Conservation (phyloP, 108 stramenopile genomes). For the Ochromonas danica region DNA sequence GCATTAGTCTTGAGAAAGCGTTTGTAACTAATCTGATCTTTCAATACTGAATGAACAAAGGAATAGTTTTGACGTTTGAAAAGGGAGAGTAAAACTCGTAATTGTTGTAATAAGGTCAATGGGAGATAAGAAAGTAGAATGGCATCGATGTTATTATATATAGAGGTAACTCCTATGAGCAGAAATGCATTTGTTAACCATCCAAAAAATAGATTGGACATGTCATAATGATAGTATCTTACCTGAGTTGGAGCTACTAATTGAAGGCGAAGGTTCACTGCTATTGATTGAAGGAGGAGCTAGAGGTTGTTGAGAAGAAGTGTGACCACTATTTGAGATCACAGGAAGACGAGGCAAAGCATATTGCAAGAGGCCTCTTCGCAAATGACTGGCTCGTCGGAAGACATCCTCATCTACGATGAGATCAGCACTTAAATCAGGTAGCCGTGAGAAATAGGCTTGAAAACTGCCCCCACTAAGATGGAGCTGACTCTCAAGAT, state of each 20-base stretch:
- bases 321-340: no score
- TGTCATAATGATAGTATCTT: no score
- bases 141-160: background rate
- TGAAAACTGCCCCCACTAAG: background rate
- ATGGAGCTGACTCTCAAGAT: no score
- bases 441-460: background rate
- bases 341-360: background rate
- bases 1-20: background rate
- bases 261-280: background rate
- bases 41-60: background rate
- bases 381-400: background rate
- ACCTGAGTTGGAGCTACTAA: background rate
- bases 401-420: background rate
- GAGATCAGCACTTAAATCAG: background rate
- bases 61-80: background rate
- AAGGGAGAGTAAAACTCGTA: background rate
- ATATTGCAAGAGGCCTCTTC: background rate
- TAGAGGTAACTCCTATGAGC: no score
- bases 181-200: no score
- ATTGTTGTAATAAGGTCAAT: background rate
- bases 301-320: background rate
- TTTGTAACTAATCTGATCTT: background rate
- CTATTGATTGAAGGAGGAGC: background rate
- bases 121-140: background rate
- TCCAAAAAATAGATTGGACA: no score